Evolutionary conservation across 2,329 filamentous ascomycete genomes (phyloP).

Genomic region (Coniochaeta prunicola): DNA sequence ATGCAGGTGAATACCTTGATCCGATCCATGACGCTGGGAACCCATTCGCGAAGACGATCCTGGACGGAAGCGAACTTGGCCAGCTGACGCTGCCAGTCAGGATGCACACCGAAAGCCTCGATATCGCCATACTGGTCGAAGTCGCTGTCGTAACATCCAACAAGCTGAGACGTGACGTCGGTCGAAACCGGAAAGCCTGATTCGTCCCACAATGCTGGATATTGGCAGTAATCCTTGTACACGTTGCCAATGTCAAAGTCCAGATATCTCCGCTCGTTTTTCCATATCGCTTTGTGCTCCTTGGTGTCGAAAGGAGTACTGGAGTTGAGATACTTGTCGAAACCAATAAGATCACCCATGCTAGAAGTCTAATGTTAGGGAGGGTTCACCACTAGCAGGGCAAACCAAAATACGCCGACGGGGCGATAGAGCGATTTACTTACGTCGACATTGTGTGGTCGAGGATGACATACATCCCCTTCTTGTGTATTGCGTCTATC

Average conservation of each 20-base stretch:
- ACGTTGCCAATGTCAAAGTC: conserved; percentile 48
- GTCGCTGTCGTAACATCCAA: conserved; percentile 54
- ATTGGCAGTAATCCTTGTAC: conserved; percentile 46
- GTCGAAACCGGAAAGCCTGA: conserved; percentile 42
- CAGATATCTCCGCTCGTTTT: conserved; percentile 43
- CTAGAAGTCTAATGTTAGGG: conserved; percentile 4
- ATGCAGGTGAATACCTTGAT: conserved; percentile 57
- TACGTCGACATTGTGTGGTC: conserved; percentile 2
- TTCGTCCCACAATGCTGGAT: conserved; percentile 59
- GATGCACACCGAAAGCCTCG: conserved; percentile 55
- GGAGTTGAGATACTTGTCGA: conserved; percentile 51
- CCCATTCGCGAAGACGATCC: conserved; percentile 59
- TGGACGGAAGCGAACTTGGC: conserved; percentile 62
- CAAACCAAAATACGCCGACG: not conserved
- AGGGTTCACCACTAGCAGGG: not conserved
- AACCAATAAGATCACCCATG: conserved; percentile 58
- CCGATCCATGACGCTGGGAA: conserved; percentile 47
- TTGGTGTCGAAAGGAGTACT: conserved; percentile 46
- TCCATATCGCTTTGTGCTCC: conserved; percentile 54
- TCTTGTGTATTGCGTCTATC: not conserved
- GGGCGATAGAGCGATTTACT: not conserved
- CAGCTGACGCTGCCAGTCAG: conserved; percentile 56
- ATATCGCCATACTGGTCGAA: conserved; percentile 59
- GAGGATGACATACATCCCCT: conserved; percentile 1
- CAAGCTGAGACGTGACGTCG: conserved; percentile 36